These are phyloP conservation scores for Phytophthora sp. DNA, from an alignment of 352 stramenopile genomes.

Conservation along the genomic window DNA sequence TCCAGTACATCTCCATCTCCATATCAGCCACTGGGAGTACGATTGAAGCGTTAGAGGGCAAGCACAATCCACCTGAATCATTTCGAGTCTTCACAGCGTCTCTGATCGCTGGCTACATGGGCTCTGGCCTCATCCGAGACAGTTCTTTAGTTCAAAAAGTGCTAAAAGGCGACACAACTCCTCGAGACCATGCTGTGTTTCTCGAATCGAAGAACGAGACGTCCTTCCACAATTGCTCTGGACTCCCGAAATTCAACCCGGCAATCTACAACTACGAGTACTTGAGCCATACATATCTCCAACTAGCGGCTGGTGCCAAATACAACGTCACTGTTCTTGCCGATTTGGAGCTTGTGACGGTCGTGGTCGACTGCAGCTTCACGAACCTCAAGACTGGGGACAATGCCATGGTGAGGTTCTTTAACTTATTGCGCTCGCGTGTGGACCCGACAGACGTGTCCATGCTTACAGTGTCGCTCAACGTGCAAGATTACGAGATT, in stretches of 20 bases:
- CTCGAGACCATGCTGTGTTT: slow-evolving; percentile 32
- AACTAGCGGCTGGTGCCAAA: slow-evolving; percentile 23
- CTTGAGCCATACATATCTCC: slow-evolving; percentile 35
- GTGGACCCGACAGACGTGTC: slow-evolving; percentile 11
- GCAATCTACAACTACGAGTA: slow-evolving; percentile 46
- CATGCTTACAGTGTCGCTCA: slow-evolving; percentile 36
- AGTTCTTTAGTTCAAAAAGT: slow-evolving; percentile 37
- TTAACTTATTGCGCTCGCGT: slow-evolving; percentile 38
- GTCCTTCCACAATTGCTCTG: slow-evolving; percentile 16
- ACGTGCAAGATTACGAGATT: slow-evolving; percentile 44
- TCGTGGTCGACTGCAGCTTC: slow-evolving; percentile 52
- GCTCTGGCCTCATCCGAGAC: slow-evolving; percentile 29
- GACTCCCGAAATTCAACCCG: slow-evolving; percentile 19
- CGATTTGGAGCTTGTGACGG: slow-evolving; percentile 42
- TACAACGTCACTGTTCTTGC: slow-evolving; percentile 49
- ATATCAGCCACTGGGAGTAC: slow-evolving; percentile 29
- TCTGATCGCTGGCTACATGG: slow-evolving; percentile 41
- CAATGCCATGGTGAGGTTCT: slow-evolving; percentile 26
- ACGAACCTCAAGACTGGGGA: slow-evolving; percentile 30
- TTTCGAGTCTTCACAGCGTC: slow-evolving; percentile 20
- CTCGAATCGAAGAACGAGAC: slow-evolving; percentile 26
- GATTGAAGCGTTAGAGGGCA: slow-evolving; percentile 19
- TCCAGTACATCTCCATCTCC: slow-evolving; percentile 41
- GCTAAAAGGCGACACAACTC: slow-evolving; percentile 31
- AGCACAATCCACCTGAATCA: slow-evolving; percentile 19